Base-by-base conservation (phyloP, 495 filamentous ascomycete species). In the Elaphomyces granulatus region DNA sequence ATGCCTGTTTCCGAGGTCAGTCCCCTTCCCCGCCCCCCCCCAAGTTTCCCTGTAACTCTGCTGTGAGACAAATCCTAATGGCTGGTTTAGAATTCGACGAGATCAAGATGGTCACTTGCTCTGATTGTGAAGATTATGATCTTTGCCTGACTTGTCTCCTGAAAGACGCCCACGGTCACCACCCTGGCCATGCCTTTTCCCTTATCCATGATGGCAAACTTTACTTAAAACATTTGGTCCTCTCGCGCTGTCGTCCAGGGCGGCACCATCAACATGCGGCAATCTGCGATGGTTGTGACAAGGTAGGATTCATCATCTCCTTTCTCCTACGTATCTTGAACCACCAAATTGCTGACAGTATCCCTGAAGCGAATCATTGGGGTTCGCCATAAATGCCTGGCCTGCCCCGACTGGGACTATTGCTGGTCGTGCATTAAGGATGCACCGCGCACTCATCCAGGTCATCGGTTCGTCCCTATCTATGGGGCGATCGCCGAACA, bases 361-460 rank as follows among this genome's bases (percentile, higher is more conserved):
- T 6, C 23, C 23, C 6, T 6, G 23, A 41, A 78, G 70, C 74
- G 71, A 50, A 92, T 98, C 49, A 70, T 72, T 51, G 90, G 90
- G 49, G 74, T 93, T 32, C 88, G 90, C 49, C 81, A 96, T 73
- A 99, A 99, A 71, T 99, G 90, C 64, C 68, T 95, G 46, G 78
- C 81, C 50, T 99, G 90, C 68, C 90, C 92, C 20, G 90, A 99
- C 54, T 99, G 83, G 83, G 90, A 99, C 48, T 94, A 82, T 64
- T 99, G 90, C 66, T 70, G 71, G n/a, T 63, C 68, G 3, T 99
- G 90, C 60, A 59, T 81, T 37, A 59, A 67, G 43, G 74, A 65
- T 49, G 78, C 83, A 20, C 46, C 58, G 20, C 65, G 75, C 49
- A 76, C 64, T 39, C 90, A 99, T 53, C 75, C 83, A 20, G 68